Evolutionary conservation across 768 basidiomycete genomes (phyloP).

Genomic region (Phaeotremella skinneri): DNA sequence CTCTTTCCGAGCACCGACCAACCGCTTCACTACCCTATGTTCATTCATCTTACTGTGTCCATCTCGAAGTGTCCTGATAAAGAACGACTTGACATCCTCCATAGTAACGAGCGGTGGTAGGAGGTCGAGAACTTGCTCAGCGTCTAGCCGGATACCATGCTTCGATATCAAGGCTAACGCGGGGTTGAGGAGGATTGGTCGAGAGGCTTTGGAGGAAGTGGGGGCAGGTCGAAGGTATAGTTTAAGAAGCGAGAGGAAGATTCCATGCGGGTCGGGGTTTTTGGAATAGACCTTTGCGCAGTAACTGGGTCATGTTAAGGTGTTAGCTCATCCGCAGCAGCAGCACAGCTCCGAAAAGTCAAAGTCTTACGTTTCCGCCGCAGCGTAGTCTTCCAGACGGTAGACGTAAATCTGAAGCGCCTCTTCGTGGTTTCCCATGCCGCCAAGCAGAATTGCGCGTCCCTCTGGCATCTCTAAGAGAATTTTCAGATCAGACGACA

Average conservation of each 20-base stretch:
- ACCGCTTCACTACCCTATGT: conserved; percentile 64
- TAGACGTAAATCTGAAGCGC: conserved; percentile 95
- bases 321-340: not conserved
- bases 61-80: conserved; percentile 66
- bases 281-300: conserved; percentile 77
- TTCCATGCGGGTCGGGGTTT: conserved; percentile 57
- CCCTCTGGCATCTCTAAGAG: conserved; percentile 78
- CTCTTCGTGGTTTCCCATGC: conserved; percentile 84
- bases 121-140: conserved; percentile 76
- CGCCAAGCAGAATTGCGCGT: conserved; percentile 83
- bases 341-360: not conserved
- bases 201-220: conserved; percentile 51
- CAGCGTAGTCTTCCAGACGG: conserved; percentile 72
- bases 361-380: conserved; percentile 76
- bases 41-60: conserved; percentile 62
- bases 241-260: conserved; percentile 80
- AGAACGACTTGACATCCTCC: conserved; percentile 71
- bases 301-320: conserved; percentile 62
- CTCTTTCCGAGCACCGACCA: conserved; percentile 74
- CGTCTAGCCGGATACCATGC: conserved; percentile 77
- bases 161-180: conserved; percentile 84
- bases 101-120: conserved; percentile 87
- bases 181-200: conserved; percentile 62
- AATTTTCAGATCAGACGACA: not conserved
- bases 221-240: conserved; percentile 78